These are phyloP conservation scores for Gossypium ekmanianum DNA, from an alignment of 345 rosid genomes.

Conservation along the genomic window DNA sequence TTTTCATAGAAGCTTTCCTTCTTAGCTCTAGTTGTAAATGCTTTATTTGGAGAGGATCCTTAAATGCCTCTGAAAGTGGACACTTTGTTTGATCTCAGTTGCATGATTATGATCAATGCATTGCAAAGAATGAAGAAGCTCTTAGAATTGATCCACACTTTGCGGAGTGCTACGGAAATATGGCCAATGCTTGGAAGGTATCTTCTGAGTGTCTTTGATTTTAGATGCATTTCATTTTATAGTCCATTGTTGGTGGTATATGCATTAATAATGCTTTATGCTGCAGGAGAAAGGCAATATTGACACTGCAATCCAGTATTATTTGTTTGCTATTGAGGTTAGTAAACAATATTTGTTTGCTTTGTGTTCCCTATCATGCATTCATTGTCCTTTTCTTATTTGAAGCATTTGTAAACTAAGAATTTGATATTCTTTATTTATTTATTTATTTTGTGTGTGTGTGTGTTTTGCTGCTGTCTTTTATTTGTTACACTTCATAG, in stretches of 20 bases:
- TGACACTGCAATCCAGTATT: conserved; percentile 84
- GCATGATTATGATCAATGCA: conserved; percentile 95
- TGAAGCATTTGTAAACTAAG: neutral
- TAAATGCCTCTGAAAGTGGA: conserved; percentile 6
- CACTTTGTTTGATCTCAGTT: conserved; percentile 35
- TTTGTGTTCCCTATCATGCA: neutral
- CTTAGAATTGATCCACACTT: conserved; percentile 81
- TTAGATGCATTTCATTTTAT: neutral
- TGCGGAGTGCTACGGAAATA: conserved; percentile 98
- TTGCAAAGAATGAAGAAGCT: conserved; percentile 89
- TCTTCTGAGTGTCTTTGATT: neutral
- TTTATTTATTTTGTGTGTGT: neutral
- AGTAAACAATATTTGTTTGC: conserved; percentile 17
- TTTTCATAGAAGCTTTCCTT: neutral
- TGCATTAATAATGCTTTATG: neutral
- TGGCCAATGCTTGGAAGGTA: conserved; percentile 99
- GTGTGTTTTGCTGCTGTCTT: neutral
- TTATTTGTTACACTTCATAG: neutral
- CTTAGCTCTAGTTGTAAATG: neutral
- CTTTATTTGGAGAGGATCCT: conserved; percentile 1
- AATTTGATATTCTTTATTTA: neutral
- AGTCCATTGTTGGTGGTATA: neutral
- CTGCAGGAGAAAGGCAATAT: conserved; percentile 90
- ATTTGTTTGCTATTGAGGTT: conserved; percentile 95
- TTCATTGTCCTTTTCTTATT: neutral